These are phyloP conservation scores for Entomortierella chlamydospora DNA, from an alignment of 192 early-diverging fungal species.

Conservation along the genomic window DNA sequence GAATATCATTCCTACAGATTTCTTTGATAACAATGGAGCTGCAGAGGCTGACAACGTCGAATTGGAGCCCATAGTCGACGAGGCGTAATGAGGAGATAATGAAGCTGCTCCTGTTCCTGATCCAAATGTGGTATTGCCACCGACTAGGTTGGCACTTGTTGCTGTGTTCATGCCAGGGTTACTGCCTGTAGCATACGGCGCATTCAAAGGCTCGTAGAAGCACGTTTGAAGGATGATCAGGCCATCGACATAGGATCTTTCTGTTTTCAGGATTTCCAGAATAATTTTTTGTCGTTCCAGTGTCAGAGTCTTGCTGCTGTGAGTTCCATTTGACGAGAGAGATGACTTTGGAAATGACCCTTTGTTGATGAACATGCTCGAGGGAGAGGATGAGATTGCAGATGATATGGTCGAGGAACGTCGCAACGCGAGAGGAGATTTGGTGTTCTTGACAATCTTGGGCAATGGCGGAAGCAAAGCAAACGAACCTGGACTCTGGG, in stretches of 20 bases:
- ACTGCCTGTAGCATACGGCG: conserved; percentile 13
- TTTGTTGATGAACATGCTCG: conserved; percentile 15
- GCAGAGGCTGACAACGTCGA: conserved; percentile 62
- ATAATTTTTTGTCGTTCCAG: conserved; percentile 73
- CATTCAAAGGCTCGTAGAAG: conserved; percentile 45
- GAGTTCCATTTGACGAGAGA: conserved; percentile 9
- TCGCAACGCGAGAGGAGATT: conserved; percentile 32
- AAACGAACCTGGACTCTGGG: neutral
- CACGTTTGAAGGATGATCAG: conserved; percentile 69
- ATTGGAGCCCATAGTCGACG: conserved; percentile 43
- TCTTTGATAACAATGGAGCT: conserved; percentile 70
- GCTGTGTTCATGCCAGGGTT: conserved; percentile 33
- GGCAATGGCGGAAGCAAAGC: conserved; percentile 7
- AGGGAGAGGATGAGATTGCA: conserved; percentile 17
- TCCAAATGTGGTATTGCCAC: conserved; percentile 12
- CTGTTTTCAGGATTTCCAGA: conserved; percentile 84
- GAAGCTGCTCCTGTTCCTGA: neutral
- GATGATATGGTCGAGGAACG: conserved; percentile 33
- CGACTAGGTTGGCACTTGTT: conserved; percentile 4
- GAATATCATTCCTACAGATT: conserved; percentile 72
- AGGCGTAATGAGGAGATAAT: conserved; percentile 16
- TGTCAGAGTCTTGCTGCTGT: conserved; percentile 35
- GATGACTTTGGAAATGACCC: conserved; percentile 38
- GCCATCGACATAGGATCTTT: conserved; percentile 87
- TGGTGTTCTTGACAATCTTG: conserved; percentile 31